These are phyloP conservation scores for Cryptococcus sp. DNA, from an alignment of 1,284 basidiomycete genomes.

Conservation along the genomic window DNA sequence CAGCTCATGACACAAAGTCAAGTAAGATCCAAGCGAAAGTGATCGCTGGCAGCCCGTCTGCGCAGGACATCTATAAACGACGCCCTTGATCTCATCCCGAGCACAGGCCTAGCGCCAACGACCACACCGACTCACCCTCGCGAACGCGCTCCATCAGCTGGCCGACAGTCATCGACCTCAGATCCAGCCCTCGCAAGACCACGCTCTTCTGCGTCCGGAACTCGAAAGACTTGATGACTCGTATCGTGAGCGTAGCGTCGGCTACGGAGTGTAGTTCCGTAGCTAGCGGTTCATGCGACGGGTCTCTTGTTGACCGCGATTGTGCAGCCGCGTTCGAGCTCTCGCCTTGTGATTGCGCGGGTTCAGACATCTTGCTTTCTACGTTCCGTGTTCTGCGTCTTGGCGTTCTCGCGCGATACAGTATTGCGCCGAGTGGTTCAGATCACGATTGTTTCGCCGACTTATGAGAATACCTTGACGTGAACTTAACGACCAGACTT, in stretches of 20 bases:
- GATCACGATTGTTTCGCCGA: too few species aligned
- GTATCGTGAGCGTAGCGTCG: conserved; percentile 58
- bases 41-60: background rate
- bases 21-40: background rate
- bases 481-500: too few species aligned
- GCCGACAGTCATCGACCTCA: conserved; percentile 74
- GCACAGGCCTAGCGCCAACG: background rate
- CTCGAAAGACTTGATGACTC: conserved; percentile 93
- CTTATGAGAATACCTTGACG: too few species aligned
- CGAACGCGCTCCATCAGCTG: conserved; percentile 71
- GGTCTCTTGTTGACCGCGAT: background rate
- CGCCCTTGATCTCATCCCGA: background rate
- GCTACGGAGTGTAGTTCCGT: conserved; percentile 37
- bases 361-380: too few species aligned
- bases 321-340: too few species aligned
- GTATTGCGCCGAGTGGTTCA: too few species aligned
- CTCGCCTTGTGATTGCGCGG: too few species aligned
- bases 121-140: conserved; percentile 53
- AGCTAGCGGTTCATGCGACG: conserved; percentile 30
- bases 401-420: too few species aligned
- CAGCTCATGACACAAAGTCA: background rate
- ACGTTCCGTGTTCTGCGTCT: too few species aligned
- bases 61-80: background rate
- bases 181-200: conserved; percentile 78
- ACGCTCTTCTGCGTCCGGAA: conserved; percentile 87